A percentile compares a stretch with the other conserved stretches of the same genome.
These are phyloP conservation scores for Cyclotella kingstonii DNA, from an alignment of 108 stramenopile species.

Conservation along the genomic window DNA sequence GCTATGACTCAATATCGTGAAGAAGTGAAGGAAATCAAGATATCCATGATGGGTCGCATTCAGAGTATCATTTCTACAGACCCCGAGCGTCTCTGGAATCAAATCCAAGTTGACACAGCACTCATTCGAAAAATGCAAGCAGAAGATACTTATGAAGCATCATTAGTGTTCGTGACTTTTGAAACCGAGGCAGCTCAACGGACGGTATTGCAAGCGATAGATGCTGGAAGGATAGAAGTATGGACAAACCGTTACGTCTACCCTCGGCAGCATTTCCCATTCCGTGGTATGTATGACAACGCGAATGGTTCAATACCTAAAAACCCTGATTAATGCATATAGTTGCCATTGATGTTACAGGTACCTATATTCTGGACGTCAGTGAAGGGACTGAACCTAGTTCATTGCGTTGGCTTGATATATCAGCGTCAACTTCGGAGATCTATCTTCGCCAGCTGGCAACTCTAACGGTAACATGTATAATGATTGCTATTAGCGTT, in stretches of 20 bases:
- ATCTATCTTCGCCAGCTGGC: neutral
- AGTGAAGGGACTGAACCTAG: slow-evolving; percentile 52
- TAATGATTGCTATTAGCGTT: neutral
- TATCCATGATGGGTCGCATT: neutral
- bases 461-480: neutral
- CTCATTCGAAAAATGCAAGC: slow-evolving; percentile 1
- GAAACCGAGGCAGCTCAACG: slow-evolving; percentile 70
- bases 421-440: neutral
- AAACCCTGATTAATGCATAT: too few relatives aligned
- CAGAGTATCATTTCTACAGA: neutral
- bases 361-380: slow-evolving; percentile 33
- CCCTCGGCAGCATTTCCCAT: slow-evolving; percentile 29
- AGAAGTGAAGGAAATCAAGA: neutral
- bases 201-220: slow-evolving; percentile 40
- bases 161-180: slow-evolving; percentile 64
- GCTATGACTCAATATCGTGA: slow-evolving; percentile 2
- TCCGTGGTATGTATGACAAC: slow-evolving; percentile 19
- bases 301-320: too few relatives aligned
- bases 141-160: slow-evolving; percentile 33
- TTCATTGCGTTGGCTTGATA: slow-evolving; percentile 31
- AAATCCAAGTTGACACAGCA: neutral
- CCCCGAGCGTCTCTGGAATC: neutral
- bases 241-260: slow-evolving; percentile 25
- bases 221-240: slow-evolving; percentile 42
- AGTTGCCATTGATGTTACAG: too few relatives aligned